Evolutionary conservation across 176 grass and related monocot species (phyloP), one percentile per base, ranked within the genome.

Genomic region (Aegilops tauschii): DNA sequence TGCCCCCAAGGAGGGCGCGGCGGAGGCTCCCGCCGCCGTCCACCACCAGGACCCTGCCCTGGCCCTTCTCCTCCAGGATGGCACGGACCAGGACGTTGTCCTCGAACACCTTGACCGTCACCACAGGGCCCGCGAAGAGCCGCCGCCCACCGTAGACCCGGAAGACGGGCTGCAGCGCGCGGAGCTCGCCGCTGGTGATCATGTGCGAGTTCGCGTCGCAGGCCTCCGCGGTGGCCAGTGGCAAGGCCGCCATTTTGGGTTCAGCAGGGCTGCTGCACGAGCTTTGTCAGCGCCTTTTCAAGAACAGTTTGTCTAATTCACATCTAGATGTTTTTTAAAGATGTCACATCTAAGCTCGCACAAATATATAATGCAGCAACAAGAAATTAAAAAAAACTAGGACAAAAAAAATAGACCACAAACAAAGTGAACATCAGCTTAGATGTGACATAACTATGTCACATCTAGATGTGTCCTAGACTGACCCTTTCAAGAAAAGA

Each of bases 91-190:
- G 86, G 1, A 97, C 95, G 50, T 97, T 97, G 82, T 97, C 95
- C 65, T 97, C 95, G 1, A 93, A 97, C 1, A 97, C 87, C 90
- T 97, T 97, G 12, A 97, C 87, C 2, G 95, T 97, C 59, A 91
- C 95, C 0, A 93, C 47, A 0, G 95, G 95, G 9, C 95, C 95
- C 0, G 95, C 84, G 3, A 97, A 97, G 11, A 93, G 86, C 37
- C 84, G 88, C 29, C 92, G 86, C 42, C 90, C 76, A 0, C 95
- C 92, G 6, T 93, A 95, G 45, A 88, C 80, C 63, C 86, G 56
- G 68, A 97, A 95, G 73, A 91, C 21, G 2, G 92, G 92, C 5
- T 95, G 90, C 44, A 97, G 89, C 9, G 89, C 95, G 2, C 91
- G 91, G 14, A 97, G 84, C 87, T 97, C 95, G 1, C 95, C 95